Evolutionary conservation across 2,329 filamentous ascomycete genomes (phyloP), one percentile per base, ranked within the genome.

Genomic region (Lecanicillium sp.): DNA sequence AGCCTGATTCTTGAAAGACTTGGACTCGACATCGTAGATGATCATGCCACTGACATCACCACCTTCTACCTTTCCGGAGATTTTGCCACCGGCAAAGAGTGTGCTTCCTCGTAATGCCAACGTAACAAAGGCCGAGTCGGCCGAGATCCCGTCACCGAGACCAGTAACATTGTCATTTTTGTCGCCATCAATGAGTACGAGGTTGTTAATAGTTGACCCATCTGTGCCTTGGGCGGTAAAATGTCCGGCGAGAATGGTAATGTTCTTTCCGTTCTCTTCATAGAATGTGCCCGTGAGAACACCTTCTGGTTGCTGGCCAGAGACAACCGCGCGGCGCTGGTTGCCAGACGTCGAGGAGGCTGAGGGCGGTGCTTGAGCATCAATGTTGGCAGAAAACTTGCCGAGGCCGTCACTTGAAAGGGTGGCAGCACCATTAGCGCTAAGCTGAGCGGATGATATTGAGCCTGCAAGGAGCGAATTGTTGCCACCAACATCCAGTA

Each of bases 201-300:
- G 66, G 51, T 95, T 96, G 48, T 87, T 71, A 43, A 95, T 71
- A 5, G 71, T 70, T 4, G 81, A 78, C 16, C 80, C 85, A 48
- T 89, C 75, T 7, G 72, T 73, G 12, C 75, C 75, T 20, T 69
- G 76, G 1, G 85, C 80, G 7, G 75, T 75, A 56, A 98, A 98
- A 51, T 88, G 86, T 2, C 92, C 92, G 35, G 81, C 92, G 19
- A 96, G 70, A 29, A 96, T 75, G 1, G 92, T 96, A 41, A 94
- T 71, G 58, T 95, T 95, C 46, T 77, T 73, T 42, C 67, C 68
- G 45, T 78, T 75, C 13, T 72, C 68, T 29, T 73, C 75, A 57
- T 94, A 87, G 54, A 94, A 95, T 3, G 80, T 64, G 20, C 87
- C 92, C 7, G 84, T 78, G 16, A 82, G 70, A n/a, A 94, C 80